Conservation (phyloP, 148 eudicot species). For the Polygonum aviculare region DNA sequence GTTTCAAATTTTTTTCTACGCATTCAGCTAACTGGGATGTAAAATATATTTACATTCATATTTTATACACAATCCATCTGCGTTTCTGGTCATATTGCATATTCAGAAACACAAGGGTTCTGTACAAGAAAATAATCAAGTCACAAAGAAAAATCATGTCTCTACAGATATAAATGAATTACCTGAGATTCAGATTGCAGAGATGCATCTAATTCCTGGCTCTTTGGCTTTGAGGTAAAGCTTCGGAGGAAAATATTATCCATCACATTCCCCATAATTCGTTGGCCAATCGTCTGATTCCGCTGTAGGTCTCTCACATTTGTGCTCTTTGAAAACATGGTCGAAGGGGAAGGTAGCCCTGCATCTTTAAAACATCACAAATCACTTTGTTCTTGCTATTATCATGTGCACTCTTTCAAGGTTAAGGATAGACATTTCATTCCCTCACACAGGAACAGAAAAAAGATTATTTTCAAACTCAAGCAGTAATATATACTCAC, state of each 20-base stretch:
- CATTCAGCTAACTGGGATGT: background rate
- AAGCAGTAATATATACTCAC: conserved; percentile 24
- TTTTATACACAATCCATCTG: background rate
- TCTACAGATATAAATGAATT: background rate
- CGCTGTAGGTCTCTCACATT: conserved; percentile 52
- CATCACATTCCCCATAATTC: conserved; percentile 90
- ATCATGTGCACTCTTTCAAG: too few relatives aligned
- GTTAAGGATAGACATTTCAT: background rate
- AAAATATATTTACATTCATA: background rate
- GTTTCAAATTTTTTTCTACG: background rate
- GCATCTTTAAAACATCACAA: conserved; percentile 10
- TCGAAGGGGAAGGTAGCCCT: conserved; percentile 72
- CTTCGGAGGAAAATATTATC: conserved; percentile 75
- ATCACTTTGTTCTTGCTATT: too few relatives aligned
- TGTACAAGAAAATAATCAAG: background rate
- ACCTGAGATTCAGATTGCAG: conserved; percentile 71
- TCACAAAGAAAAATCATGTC: background rate
- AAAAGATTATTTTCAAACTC: background rate
- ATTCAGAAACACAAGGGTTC: background rate
- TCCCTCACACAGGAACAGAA: background rate
- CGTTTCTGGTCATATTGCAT: background rate
- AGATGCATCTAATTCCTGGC: conserved; percentile 43
- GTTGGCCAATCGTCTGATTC: conserved; percentile 86
- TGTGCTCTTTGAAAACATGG: conserved; percentile 37
- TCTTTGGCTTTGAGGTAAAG: conserved; percentile 78